Conservation (phyloP, 148 eudicot genomes). For the Rhododendron molle region DNA sequence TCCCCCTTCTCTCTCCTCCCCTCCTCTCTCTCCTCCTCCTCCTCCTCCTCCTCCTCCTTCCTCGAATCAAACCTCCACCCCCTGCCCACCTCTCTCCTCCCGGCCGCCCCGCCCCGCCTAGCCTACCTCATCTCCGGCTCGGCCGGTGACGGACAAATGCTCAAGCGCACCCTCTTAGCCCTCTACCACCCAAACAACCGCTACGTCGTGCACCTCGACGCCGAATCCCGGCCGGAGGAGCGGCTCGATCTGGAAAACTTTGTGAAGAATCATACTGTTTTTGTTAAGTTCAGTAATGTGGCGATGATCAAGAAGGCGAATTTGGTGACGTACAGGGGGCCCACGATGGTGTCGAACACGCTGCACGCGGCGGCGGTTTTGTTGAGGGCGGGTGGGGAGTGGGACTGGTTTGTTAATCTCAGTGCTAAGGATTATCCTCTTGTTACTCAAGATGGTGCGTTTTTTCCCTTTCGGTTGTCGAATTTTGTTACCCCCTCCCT, state of each 20-base stretch:
- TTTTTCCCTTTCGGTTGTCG: too few species aligned
- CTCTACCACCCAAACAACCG: conserved; percentile 71
- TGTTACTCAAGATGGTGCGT: too few species aligned
- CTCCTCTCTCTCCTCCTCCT: conserved; percentile 15
- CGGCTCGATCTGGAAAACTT: conserved; percentile 7
- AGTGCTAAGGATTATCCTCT: too few species aligned
- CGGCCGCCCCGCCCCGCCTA: conserved; percentile 56
- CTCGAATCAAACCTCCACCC: conserved; percentile 71
- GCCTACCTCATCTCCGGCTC: conserved; percentile 88
- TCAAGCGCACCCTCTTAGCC: conserved; percentile 57
- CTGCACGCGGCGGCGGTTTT: too few species aligned
- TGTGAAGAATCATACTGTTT: too few species aligned
- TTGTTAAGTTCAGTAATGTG: too few species aligned
- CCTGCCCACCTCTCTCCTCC: conserved; percentile 26
- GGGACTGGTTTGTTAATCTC: too few species aligned
- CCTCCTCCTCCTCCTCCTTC: conserved; percentile 38
- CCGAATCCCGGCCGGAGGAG: conserved; percentile 55
- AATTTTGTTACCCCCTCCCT: too few species aligned
- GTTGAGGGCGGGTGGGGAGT: too few species aligned
- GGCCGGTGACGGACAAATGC: conserved; percentile 59
- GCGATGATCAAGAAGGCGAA: too few species aligned
- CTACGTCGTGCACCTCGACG: conserved; percentile 77
- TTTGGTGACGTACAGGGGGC: too few species aligned
- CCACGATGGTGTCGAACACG: too few species aligned
- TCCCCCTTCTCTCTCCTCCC: conserved; percentile 35